A percentile compares a stretch with the other conserved stretches of the same genome.
Evolutionary conservation across 2,329 filamentous ascomycete genomes (phyloP).

Genomic region (Colletotrichum shisoi): DNA sequence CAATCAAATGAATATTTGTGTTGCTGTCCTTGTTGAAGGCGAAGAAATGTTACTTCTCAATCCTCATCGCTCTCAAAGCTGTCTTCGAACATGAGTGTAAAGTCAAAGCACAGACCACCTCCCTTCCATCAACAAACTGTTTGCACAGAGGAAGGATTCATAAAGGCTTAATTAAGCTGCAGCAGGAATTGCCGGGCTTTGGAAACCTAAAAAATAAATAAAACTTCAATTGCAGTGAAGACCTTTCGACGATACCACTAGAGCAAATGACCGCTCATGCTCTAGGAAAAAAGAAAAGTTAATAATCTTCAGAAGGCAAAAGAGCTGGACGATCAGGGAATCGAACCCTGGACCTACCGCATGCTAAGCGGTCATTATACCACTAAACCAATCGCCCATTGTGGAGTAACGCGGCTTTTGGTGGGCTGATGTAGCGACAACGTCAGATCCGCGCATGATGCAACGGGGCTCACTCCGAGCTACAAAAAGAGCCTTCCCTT

Average conservation of each 20-base stretch:
- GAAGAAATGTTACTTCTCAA: background rate
- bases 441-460: background rate
- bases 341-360: constrained; percentile 38
- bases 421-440: background rate
- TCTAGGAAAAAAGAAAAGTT: too few species aligned
- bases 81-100: background rate
- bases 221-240: background rate
- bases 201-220: background rate
- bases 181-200: background rate
- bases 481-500: background rate
- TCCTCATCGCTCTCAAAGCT: background rate
- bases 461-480: background rate
- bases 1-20: accelerated
- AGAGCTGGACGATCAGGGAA: constrained; percentile 34
- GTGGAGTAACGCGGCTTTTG: too few species aligned
- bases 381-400: constrained; percentile 38
- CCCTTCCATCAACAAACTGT: background rate
- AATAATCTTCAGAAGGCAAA: background rate
- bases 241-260: too few species aligned
- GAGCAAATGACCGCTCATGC: too few species aligned
- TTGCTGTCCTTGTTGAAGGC: background rate
- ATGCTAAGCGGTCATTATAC: constrained; percentile 39
- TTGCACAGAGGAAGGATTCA: background rate
- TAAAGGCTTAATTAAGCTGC: too few species aligned
- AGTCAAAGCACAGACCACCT: constrained; percentile 9